Base-by-base conservation (phyloP, 225 moss, liverwort and hornwort species). In the Thuidium tamariscinum region DNA sequence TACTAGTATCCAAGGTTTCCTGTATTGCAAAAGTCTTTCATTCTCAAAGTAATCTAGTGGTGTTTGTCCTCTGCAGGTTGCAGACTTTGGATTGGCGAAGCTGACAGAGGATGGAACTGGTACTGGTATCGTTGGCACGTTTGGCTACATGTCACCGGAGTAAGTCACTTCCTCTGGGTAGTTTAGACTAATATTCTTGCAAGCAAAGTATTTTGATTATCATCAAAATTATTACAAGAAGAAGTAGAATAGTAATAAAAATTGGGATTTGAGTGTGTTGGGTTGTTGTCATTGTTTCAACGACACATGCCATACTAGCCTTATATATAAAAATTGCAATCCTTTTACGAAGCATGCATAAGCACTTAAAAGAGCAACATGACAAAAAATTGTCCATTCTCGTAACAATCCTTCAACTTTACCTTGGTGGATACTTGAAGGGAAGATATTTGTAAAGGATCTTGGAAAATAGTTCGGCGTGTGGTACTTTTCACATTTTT, bases 91-190 rank as follows among this genome's bases (percentile, higher is more conserved):
- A 82, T 92, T 98, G 82, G 94, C 98, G 42, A 97, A 97, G 87
- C 91, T 98, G 57, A 91, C 97, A 56, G 94, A 95, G 76, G 90
- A 95, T 57, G 92, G 91, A 74, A 55, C 5, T 69, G 95, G 94
- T 76, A 98, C 98, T 82, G 95, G 94, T 82, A 84, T 97, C 75
- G 96, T 97, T 62, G 98, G 98, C 86, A 98, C 98, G 20, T 97
- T 93, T 59, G 98, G 98, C 85, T 98, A 98, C 81, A 98, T 98
- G 98, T 90, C 98, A 76, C 98, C 98, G 48, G 98, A 98, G 97
- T 97, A 93, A 87, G 94, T 87, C 77, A 42, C 86, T 86, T 83
- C 49, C 57, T 67, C 77, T 83, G 37, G 39, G 61, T 77, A 60
- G 65, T 60, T 39, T 22, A 67, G 59, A 69, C 17, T 56, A 23